These are phyloP conservation scores for Kondoa malvinella DNA, from an alignment of 768 basidiomycete species.

Conservation along the genomic window DNA sequence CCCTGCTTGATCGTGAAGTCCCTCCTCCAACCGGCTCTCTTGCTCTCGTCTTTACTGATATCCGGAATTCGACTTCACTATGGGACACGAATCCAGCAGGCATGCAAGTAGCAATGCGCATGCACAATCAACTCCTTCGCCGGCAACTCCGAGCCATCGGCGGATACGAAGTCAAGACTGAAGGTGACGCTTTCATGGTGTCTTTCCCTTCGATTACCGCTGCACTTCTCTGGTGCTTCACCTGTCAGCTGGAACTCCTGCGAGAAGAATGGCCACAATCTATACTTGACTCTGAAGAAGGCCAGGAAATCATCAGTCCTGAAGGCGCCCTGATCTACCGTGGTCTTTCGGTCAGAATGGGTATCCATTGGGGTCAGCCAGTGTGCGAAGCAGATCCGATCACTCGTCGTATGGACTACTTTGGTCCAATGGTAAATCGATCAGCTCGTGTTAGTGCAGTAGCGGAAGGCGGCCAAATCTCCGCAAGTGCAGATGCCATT, in stretches of 20 bases:
- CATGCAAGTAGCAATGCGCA: slow-evolving; percentile 79
- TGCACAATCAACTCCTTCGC: slow-evolving; percentile 74
- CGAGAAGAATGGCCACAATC: slow-evolving; percentile 78
- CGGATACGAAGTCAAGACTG: slow-evolving; percentile 97
- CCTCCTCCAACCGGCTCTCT: slow-evolving; percentile 69
- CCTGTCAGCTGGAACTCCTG: slow-evolving; percentile 65
- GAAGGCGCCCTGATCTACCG: slow-evolving; percentile 55
- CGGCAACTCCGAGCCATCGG: slow-evolving; percentile 73
- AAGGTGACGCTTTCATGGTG: slow-evolving; percentile 98
- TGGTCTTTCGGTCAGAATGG: slow-evolving; percentile 90
- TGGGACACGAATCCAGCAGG: slow-evolving; percentile 83
- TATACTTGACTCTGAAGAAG: slow-evolving; percentile 81
- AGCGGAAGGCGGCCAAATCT: slow-evolving; percentile 84
- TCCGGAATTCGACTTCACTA: slow-evolving; percentile 83
- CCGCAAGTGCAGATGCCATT: slow-evolving; percentile 66
- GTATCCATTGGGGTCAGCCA: slow-evolving; percentile 80
- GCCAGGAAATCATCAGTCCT: slow-evolving; percentile 46
- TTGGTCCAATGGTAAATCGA: slow-evolving; percentile 89
- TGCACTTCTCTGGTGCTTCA: slow-evolving; percentile 77
- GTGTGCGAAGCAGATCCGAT: slow-evolving; percentile 80
- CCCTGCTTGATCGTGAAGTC: slow-evolving; percentile 53
- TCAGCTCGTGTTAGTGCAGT: slow-evolving; percentile 63
- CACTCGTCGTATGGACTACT: slow-evolving; percentile 92
- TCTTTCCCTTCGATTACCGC: slow-evolving; percentile 78
- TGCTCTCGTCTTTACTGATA: slow-evolving; percentile 93